Base-by-base conservation (phyloP, 139 green algal genomes). In the Spirogloea muscicola region DNA sequence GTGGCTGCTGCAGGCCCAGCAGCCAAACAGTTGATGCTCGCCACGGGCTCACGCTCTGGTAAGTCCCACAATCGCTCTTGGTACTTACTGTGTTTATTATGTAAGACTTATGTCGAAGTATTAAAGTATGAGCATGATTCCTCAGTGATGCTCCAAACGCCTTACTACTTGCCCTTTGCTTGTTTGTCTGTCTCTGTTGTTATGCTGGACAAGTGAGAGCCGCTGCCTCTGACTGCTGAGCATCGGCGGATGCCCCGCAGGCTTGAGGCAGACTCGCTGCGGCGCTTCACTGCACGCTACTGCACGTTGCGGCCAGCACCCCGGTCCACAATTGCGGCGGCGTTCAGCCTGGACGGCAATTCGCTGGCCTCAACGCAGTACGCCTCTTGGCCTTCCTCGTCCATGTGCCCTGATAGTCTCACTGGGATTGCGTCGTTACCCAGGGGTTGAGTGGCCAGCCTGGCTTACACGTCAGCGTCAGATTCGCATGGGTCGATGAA, bases 331-430 rank as follows among this genome's bases (percentile, higher is more conserved):
- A 96, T 96, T 37, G 91, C 91, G 0, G 77, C 86, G 2, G 88
- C 86, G 3, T 96, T 94, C 82, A 90, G 82, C 38, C 80, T 76
- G 3, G 90, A 96, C 68, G 91, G 91, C 13, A 68, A 44, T 3
- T 60, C 88, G 39, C 70, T 96, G n/a, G 91, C 91, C 1, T 92
- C 87, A 3, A 94, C 91, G 31, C 91, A 96, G 90, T 94, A 64
- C 77, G 87, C 79, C 10, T n/a, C n/a, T n/a, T n/a, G n/a, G n/a
- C n/a, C n/a, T n/a, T n/a, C n/a, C n/a, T n/a, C n/a, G n/a, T n/a
- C n/a, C n/a, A n/a, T n/a, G n/a, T n/a, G n/a, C n/a, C n/a, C n/a
- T n/a, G n/a, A n/a, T n/a, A n/a, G n/a, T n/a, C n/a, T n/a, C n/a
- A n/a, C n/a, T n/a, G n/a, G n/a, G n/a, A n/a, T n/a, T n/a, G n/a